phyloP scores from a whole-genome alignment of 192 early-diverging fungal genomes.

The Linnemannia schmuckeri region DNA sequence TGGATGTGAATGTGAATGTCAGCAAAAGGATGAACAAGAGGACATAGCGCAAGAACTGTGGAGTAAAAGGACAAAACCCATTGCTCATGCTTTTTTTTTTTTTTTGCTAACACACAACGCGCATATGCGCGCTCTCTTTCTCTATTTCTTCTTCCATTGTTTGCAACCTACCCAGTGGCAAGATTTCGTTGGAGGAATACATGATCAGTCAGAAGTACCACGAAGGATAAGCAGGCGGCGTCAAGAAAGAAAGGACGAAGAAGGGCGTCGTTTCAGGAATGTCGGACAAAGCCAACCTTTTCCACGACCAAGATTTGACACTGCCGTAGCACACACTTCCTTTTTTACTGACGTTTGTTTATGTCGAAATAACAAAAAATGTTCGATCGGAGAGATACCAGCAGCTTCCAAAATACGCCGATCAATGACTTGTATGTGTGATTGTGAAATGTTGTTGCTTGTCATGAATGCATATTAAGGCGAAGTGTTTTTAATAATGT shows the following conservation, averaged over 20 bases:
- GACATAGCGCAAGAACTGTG: background rate
- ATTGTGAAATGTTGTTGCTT: background rate
- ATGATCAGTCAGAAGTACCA: slow-evolving; percentile 65
- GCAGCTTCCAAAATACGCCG: background rate
- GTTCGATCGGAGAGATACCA: background rate
- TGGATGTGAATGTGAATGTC: background rate
- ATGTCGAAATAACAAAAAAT: background rate
- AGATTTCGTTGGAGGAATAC: slow-evolving; percentile 70
- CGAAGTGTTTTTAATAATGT: background rate
- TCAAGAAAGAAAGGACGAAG: background rate
- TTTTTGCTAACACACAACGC: background rate
- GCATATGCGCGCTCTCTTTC: background rate
- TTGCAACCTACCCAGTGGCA: slow-evolving; percentile 48
- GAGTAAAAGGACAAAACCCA: background rate
- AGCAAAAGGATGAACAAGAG: background rate
- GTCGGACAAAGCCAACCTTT: background rate
- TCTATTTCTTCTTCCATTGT: background rate
- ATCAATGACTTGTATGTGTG: background rate
- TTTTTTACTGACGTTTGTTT: too few species aligned
- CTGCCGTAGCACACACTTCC: too few species aligned
- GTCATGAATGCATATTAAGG: too few species aligned
- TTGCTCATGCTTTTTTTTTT: background rate
- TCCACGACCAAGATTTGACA: too few species aligned
- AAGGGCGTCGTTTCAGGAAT: background rate
- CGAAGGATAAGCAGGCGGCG: slow-evolving; percentile 25